Percentiles rank a stretch among this genome's conserved stretches.
Conservation (phyloP, 768 basidiomycete species). For the Hebeloma cylindrosporum region DNA sequence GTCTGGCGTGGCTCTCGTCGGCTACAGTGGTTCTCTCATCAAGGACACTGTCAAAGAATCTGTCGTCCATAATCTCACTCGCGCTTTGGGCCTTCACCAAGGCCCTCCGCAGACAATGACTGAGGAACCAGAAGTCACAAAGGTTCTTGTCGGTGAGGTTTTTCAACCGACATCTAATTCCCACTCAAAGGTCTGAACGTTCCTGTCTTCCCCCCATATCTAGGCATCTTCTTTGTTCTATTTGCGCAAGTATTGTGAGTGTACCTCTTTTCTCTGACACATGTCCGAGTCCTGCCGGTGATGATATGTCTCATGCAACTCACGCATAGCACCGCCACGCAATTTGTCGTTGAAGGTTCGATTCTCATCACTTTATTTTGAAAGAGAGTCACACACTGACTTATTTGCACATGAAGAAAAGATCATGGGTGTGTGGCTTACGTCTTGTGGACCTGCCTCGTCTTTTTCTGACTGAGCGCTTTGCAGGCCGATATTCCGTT, state of each 20-base stretch:
- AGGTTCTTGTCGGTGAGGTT: slow-evolving; percentile 68
- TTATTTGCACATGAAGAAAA: slow-evolving; percentile 54
- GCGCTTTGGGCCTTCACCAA: slow-evolving; percentile 27
- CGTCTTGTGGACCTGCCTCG: too few species aligned
- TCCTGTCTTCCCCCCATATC: slow-evolving; percentile 14
- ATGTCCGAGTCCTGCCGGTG: slow-evolving; percentile 18
- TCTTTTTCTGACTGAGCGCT: slow-evolving; percentile 7
- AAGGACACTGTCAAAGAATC: slow-evolving; percentile 66
- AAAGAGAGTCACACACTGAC: slow-evolving; percentile 11
- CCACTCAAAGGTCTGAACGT: slow-evolving; percentile 15
- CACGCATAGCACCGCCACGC: slow-evolving; percentile 71
- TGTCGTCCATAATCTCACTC: slow-evolving; percentile 31
- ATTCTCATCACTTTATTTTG: slow-evolving; percentile 11
- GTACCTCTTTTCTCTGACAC: slow-evolving; percentile 16
- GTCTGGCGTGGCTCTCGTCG: slow-evolving; percentile 79
- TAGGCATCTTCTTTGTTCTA: slow-evolving; percentile 87
- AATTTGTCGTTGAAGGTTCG: slow-evolving; percentile 85
- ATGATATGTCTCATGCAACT: slow-evolving; percentile 15
- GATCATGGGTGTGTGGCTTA: slow-evolving; percentile 64
- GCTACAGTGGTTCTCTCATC: slow-evolving; percentile 85
- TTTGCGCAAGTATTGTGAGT: slow-evolving; percentile 94
- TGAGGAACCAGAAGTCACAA: slow-evolving; percentile 63
- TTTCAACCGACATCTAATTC: slow-evolving; percentile 11
- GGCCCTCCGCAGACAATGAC: slow-evolving; percentile 42
- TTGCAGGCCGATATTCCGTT: slow-evolving; percentile 66